phyloP scores from a whole-genome alignment of 2,329 filamentous ascomycete species.

The Cryphonectria carpinicola region DNA sequence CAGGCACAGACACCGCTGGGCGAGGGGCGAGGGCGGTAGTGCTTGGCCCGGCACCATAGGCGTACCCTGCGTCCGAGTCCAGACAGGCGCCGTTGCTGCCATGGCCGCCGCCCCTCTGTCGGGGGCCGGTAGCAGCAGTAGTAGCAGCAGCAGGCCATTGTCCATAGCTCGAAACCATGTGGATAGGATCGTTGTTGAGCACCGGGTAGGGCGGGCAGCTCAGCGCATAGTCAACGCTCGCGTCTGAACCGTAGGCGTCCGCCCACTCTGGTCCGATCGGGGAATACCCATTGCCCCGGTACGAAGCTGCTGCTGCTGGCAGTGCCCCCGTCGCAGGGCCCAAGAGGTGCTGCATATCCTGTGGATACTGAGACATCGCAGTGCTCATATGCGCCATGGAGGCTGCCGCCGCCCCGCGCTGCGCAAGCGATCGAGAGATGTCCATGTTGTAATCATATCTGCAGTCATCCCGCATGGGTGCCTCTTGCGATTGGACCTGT shows the following conservation, averaged over 20 bases:
- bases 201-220: constrained; percentile 41
- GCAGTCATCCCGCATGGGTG: constrained; percentile 39
- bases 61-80: constrained; percentile 41
- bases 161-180: constrained; percentile 39
- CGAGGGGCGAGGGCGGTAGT: constrained; percentile 41
- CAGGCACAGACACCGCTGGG: constrained; percentile 33
- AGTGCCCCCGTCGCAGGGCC: constrained; percentile 39
- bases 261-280: constrained; percentile 41
- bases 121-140: not conserved
- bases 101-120: constrained; percentile 23
- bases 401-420: constrained; percentile 33
- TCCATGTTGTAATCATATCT: constrained; percentile 44
- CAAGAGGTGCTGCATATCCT: constrained; percentile 39
- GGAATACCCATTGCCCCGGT: constrained; percentile 35
- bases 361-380: constrained; percentile 38
- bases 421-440: constrained; percentile 40
- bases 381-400: constrained; percentile 36
- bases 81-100: constrained; percentile 38
- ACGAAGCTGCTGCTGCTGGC: constrained; percentile 34
- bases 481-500: constrained; percentile 46
- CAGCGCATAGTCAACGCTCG: constrained; percentile 44
- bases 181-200: constrained; percentile 40
- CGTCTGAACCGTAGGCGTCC: constrained; percentile 42
- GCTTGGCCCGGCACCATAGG: constrained; percentile 35
- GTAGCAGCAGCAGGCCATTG: constrained; percentile 21